Evolutionary conservation across 306 rosid species (phyloP), one percentile per base, ranked within the genome.

Genomic region (Vachellia collinsii): DNA sequence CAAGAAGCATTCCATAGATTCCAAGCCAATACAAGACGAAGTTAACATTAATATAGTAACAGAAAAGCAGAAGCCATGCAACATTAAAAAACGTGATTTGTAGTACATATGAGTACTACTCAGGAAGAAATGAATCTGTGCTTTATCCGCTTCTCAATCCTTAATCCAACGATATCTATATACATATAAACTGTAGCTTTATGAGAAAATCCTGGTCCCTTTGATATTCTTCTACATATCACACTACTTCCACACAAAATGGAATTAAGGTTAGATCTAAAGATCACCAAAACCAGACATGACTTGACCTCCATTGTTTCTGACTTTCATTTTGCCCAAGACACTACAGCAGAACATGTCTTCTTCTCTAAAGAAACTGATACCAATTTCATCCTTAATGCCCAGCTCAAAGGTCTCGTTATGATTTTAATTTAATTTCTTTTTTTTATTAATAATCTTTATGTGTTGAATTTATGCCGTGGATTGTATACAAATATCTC

Each of bases 241-340:
- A 8, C 9, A 8, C 47, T 43, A 6, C 47, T 48, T 48, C 54
- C 54, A 48, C 13, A 48, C 14, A 48, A 50, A 23, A 94, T 92
- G 98, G 97, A 88, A 73, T 66, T 88, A 54, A 93, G 91, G 78
- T 81, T 92, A 72, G 97, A 90, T 22, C 90, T 92, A 37, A 91
- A 92, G 85, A 86, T 92, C 88, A 91, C 90, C 43, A 76, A 80
- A 74, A 85, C 85, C 80, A 75, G 29, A 72, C 88, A 84, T 58
- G 90, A 90, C 80, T 58, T 62, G 38, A 77, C 88, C 62, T 82
- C 91, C 71, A 63, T 82, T 51, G 22, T 51, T 46, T 63, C 96
- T 70, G 82, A 88, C 59, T 62, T 91, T 74, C 89, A 68, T 66
- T 84, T 91, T 77, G 81, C 90, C 69, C 90, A 87, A 83, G 90